Evolutionary conservation across 2,329 filamentous ascomycete species (phyloP).

Genomic region (Acarospora socialis): DNA sequence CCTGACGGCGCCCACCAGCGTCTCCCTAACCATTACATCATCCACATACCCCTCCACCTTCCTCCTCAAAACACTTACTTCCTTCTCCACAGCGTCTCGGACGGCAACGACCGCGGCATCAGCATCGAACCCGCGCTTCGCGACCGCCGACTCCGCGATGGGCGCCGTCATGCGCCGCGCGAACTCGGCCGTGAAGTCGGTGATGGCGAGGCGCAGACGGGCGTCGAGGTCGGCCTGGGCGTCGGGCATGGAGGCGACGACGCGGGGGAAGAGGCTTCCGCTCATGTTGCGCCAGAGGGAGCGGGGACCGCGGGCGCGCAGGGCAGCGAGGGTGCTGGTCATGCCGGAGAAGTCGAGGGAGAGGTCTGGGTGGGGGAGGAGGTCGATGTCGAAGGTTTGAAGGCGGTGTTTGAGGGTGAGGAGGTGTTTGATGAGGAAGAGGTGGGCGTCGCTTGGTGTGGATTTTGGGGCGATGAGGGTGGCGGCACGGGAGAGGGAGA

Average conservation of each 20-base stretch:
- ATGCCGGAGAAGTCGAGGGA: conserved; percentile 53
- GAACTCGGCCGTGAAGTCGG: conserved; percentile 48
- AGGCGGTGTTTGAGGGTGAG: conserved; percentile 93
- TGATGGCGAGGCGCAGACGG: conserved; percentile 47
- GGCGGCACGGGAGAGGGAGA: conserved; percentile 66
- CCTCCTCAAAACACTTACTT: conserved; percentile 40
- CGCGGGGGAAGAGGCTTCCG: conserved; percentile 45
- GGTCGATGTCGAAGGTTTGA: conserved; percentile 86
- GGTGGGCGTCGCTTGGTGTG: conserved; percentile 58
- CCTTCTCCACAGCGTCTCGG: conserved; percentile 41
- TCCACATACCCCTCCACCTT: conserved; percentile 50
- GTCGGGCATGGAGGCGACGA: conserved; percentile 58
- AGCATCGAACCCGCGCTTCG: conserved; percentile 25
- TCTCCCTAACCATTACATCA: conserved; percentile 50
- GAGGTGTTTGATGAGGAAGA: conserved; percentile 91
- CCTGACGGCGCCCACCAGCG: conserved; percentile 50
- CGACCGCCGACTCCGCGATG: conserved; percentile 22
- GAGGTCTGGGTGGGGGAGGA: conserved; percentile 49
- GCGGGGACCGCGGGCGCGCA: conserved; percentile 47
- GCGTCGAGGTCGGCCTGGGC: conserved; percentile 55
- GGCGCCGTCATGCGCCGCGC: conserved; percentile 41
- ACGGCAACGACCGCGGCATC: conserved; percentile 33
- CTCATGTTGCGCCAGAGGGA: conserved; percentile 46
- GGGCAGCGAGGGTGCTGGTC: conserved; percentile 52
- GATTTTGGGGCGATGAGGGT: conserved; percentile 49